Conservation (phyloP, 2,329 filamentous ascomycete species). For the Xylariales sp. region DNA sequence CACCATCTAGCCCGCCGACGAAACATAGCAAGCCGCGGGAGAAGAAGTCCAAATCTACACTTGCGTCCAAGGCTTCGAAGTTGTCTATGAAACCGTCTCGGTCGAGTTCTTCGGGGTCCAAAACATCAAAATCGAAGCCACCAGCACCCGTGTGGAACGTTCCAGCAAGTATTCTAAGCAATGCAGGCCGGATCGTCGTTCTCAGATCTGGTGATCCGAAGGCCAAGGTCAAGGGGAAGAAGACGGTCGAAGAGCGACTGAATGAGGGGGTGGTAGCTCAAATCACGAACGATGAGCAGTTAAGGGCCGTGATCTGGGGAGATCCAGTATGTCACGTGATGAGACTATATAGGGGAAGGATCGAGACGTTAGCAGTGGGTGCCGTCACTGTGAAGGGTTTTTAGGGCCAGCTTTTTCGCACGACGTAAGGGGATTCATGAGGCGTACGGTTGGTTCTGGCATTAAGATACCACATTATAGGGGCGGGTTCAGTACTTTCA, state of each 20-base stretch:
- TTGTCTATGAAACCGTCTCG: slow-evolving; percentile 18
- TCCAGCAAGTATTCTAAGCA: slow-evolving; percentile 61
- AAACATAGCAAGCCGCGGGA: slow-evolving; percentile 19
- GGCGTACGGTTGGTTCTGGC: slow-evolving; percentile 1
- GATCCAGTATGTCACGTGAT: slow-evolving; percentile 79
- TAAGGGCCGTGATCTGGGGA: slow-evolving; percentile 71
- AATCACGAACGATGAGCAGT: slow-evolving; percentile 60
- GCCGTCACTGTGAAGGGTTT: slow-evolving; percentile 50
- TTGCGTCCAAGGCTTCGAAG: slow-evolving; percentile 16
- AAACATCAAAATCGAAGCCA: slow-evolving; percentile 15
- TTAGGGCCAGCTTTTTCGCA: too few relatives aligned
- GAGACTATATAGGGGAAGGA: slow-evolving; percentile 67
- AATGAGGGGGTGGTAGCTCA: slow-evolving; percentile 63
- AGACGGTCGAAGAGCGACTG: slow-evolving; percentile 45
- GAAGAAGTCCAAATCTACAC: slow-evolving; percentile 23
- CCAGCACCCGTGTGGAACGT: slow-evolving; percentile 55
- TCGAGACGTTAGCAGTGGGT: slow-evolving; percentile 66
- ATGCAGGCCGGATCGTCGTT: slow-evolving; percentile 65
- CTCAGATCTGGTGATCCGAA: slow-evolving; percentile 48
- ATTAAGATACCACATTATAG: slow-evolving; percentile 4
- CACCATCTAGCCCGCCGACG: slow-evolving; percentile 10
- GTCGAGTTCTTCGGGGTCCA: slow-evolving; percentile 14
- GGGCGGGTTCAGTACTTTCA: background rate
- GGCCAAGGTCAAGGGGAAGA: slow-evolving; percentile 35
- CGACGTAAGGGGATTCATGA: background rate